Percentiles rank a stretch among this genome's conserved stretches.
These are phyloP conservation scores for Kodamaea neixiangensis DNA, from an alignment of 805 yeast species.

Conservation along the genomic window DNA sequence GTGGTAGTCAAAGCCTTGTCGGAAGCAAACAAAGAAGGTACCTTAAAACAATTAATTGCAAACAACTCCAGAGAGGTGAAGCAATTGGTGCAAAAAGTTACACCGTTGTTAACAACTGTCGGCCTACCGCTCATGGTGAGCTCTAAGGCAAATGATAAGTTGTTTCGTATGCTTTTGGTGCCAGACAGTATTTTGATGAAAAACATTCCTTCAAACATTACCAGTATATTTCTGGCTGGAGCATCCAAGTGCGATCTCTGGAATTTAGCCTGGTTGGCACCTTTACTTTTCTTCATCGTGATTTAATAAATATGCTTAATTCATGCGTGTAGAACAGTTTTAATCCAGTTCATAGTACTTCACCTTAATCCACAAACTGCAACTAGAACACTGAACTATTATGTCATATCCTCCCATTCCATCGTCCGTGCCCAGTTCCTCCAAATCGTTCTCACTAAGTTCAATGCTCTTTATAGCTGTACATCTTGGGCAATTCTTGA, in stretches of 20 bases:
- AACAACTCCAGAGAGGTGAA: constrained; percentile 2
- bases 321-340: background rate
- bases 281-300: background rate
- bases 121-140: constrained; percentile 1
- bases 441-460: constrained; percentile 64
- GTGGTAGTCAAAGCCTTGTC: constrained; percentile 4
- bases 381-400: constrained; percentile 75
- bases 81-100: constrained; percentile 3
- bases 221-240: background rate
- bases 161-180: background rate
- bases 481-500: constrained; percentile 69
- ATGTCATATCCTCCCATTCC: constrained; percentile 61
- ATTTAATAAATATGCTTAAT: background rate
- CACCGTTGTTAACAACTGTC: background rate
- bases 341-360: constrained; percentile 48
- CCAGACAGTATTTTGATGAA: background rate
- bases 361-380: constrained; percentile 86
- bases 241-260: background rate
- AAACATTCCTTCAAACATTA: constrained; percentile 1
- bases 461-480: constrained; percentile 51
- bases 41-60: constrained; percentile 1
- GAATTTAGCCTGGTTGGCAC: background rate
- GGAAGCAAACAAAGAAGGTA: constrained; percentile 1
- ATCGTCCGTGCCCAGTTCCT: constrained; percentile 49
- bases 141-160: background rate